Base-by-base conservation (phyloP, 352 stramenopile species). In the Phytophthora brassicae region DNA sequence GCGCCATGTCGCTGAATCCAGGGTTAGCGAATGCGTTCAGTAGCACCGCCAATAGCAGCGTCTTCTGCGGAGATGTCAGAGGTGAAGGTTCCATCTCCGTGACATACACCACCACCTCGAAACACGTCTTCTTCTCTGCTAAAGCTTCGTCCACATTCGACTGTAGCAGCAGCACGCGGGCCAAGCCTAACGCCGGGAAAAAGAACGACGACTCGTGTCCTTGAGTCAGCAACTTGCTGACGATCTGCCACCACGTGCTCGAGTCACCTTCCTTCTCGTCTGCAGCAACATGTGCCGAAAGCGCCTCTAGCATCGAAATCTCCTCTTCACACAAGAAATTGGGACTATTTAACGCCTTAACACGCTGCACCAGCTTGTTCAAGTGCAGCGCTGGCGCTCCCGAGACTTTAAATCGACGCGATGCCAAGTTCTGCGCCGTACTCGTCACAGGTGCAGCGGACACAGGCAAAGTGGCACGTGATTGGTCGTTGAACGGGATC, bases 401-500 rank as follows among this genome's bases (percentile, higher is more conserved):
- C 0, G 82, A 88, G n/a, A 90, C 60, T 33, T 84, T 82, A 55
- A 89, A 88, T 3, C 68, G 58, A 22, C 72, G 76, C 14, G 76
- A 85, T 19, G 70, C 38, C n/a, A 78, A 38, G 41, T 56, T 35
- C n/a, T n/a, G n/a, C n/a, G n/a, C n/a, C n/a, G n/a, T n/a, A n/a
- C n/a, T n/a, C 24, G 48, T 22, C 19, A 29, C 38, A 22, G 74
- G 38, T 22, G n/a, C 38, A 44, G 38, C 14, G 7, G 38, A 24
- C 13, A 60, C 52, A 19, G 53, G 24, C 7, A 67, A 12, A 22
- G 44, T 66, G 0, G 68, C 66, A 28, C 71, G 75, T 5, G 77
- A 74, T 12, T 77, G 58, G 54, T 92, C 79, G 38, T 89, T 91
- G 65, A 91, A 91, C 6, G 81, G 81, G 45, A 87, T 89, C 0